These are phyloP conservation scores for Colletotrichum australisinense DNA, from an alignment of 2,329 filamentous ascomycete species.

Conservation along the genomic window DNA sequence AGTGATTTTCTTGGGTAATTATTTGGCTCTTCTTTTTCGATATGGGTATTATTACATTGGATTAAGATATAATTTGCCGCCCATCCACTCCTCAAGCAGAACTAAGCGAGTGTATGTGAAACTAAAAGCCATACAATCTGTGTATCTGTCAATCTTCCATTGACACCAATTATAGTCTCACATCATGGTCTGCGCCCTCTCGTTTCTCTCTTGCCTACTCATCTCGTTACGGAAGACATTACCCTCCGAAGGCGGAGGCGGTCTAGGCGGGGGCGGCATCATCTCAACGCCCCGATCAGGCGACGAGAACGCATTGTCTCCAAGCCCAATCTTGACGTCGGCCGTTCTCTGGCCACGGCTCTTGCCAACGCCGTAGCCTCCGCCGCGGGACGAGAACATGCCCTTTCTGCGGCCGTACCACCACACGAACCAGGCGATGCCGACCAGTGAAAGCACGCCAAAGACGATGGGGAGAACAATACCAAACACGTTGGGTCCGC, in stretches of 20 bases:
- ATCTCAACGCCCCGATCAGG: slow-evolving; percentile 31
- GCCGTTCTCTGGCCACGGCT: slow-evolving; percentile 30
- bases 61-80: neutral
- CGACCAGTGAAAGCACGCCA: slow-evolving; percentile 19
- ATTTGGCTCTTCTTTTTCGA: neutral
- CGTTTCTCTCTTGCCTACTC: slow-evolving; percentile 30
- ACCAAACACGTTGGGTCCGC: slow-evolving; percentile 19
- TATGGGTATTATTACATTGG: neutral
- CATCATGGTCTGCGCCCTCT: slow-evolving; percentile 17
- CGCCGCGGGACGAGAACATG: slow-evolving; percentile 26
- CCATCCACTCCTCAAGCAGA: neutral
- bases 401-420: slow-evolving; percentile 29
- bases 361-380: slow-evolving; percentile 34
- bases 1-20: neutral
- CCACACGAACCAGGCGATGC: slow-evolving; percentile 31
- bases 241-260: neutral
- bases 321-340: slow-evolving; percentile 13
- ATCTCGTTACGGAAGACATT: slow-evolving; percentile 35
- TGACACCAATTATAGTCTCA: neutral
- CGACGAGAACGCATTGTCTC: slow-evolving; percentile 25
- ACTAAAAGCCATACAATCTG: neutral
- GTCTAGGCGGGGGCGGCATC: slow-evolving; percentile 30
- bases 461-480: slow-evolving; percentile 33
- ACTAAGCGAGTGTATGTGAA: neutral
- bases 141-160: neutral